Evolutionary conservation across 2,329 filamentous ascomycete species (phyloP), one percentile per base, ranked within the genome.

Genomic region (Diaporthe vaccinii): DNA sequence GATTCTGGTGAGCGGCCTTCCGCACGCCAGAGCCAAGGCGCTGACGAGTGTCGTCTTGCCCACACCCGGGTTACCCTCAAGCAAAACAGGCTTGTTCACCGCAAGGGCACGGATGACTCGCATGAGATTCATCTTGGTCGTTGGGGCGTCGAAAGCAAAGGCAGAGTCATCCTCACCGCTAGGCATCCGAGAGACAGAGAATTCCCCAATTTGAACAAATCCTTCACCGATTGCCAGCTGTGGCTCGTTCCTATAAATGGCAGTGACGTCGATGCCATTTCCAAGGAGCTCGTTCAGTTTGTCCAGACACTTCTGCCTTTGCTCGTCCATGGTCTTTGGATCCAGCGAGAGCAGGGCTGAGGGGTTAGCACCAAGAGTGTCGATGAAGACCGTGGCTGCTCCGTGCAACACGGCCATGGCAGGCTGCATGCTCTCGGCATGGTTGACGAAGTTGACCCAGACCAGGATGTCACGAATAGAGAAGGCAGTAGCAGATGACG

Each of bases 31-130:
- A 1, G 97, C 94, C 61, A 99, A 87, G 0, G 97, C 96, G 61
- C 93, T 93, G 31, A 99, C 92, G 20, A 99, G 89, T 1, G 96
- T 98, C 0, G 97, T 99, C 86, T 99, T 99, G 74, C 97, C 97
- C 31, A 99, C 97, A 82, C 97, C 97, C n/a, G 97, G 97, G 79
- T 94, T 98, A 49, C 97, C 97, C 85, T 99, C 97, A 3, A 99
- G 90, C 9, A 99, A 88, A 72, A 99, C 96, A 3, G 97, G 96
- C 82, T 98, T 98, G 71, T 91, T 89, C 73, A 98, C 91, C 80
- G 98, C 95, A 76, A 99, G 87, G 20, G 96, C 97, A 77, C 97
- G 92, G 73, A 97, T 90, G 44, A 99, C 93, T 82, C 97, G 91
- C 91, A 98, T 96, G 0, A 94, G 93, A 81, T 99, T 99, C 68